Evolutionary conservation across 805 yeast species (phyloP).

Genomic region (Sugiyamaella mastotermitis): DNA sequence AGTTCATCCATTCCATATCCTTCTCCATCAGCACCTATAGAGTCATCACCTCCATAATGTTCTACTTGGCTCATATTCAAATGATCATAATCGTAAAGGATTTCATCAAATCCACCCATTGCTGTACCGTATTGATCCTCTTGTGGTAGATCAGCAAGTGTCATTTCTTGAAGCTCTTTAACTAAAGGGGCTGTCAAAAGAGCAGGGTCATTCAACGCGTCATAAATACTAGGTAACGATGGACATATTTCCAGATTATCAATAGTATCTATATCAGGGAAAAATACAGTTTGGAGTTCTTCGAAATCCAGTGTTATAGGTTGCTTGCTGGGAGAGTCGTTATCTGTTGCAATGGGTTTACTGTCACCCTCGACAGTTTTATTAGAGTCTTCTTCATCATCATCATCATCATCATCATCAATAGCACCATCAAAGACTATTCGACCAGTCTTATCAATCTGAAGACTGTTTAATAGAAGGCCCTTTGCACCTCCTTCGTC

Average conservation of each 20-base stretch:
- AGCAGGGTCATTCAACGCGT: slow-evolving; percentile 42
- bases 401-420: slow-evolving; percentile 24
- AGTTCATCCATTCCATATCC: neutral
- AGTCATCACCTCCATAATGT: slow-evolving; percentile 7
- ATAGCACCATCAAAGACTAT: slow-evolving; percentile 60
- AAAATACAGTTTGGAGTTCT: slow-evolving; percentile 16
- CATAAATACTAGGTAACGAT: slow-evolving; percentile 55
- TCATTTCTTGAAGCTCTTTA: slow-evolving; percentile 30
- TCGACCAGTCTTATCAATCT: slow-evolving; percentile 51
- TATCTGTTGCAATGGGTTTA: slow-evolving; percentile 8
- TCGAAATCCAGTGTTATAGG: slow-evolving; percentile 21
- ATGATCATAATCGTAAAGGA: slow-evolving; percentile 24
- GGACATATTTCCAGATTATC: slow-evolving; percentile 50
- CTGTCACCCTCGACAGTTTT: slow-evolving; percentile 28
- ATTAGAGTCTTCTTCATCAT: slow-evolving; percentile 17
- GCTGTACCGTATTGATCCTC: neutral
- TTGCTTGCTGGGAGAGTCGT: neutral
- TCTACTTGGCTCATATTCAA: neutral
- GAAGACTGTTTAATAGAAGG: slow-evolving; percentile 43
- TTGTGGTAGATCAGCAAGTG: slow-evolving; percentile 3
- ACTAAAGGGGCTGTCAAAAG: slow-evolving; percentile 8
- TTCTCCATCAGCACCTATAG: neutral
- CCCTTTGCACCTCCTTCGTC: slow-evolving; percentile 39
- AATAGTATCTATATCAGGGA: slow-evolving; percentile 20
- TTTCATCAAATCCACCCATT: slow-evolving; percentile 25